phyloP scores from a whole-genome alignment of 495 filamentous ascomycete genomes.

The Beverwykella pulmonaria region DNA sequence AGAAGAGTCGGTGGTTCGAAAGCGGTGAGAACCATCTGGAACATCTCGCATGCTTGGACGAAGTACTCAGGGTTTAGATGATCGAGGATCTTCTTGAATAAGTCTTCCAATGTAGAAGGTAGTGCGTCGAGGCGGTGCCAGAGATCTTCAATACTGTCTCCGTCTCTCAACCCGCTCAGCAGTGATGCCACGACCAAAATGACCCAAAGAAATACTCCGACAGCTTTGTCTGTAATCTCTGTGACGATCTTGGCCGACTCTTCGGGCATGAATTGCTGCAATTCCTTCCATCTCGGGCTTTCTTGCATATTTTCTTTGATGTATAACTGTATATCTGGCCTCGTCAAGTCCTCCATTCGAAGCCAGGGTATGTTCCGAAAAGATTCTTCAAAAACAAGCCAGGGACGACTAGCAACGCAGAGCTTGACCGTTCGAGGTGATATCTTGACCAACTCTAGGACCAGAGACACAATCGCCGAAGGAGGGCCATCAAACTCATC shows the following conservation, averaged over 20 bases:
- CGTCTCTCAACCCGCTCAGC: not conserved
- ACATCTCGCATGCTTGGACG: not conserved
- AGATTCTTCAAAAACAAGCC: not conserved
- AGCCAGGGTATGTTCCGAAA: not conserved
- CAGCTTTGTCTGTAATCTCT: not conserved
- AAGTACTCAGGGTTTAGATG: not conserved
- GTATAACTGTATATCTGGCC: not conserved
- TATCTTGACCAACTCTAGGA: not conserved
- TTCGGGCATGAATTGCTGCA: not conserved
- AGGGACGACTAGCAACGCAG: constrained; percentile 1
- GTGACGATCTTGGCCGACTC: not conserved
- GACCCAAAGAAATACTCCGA: constrained; percentile 3
- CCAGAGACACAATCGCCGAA: too few relatives aligned
- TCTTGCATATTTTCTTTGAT: not conserved
- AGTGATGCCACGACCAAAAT: not conserved
- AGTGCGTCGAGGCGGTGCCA: not conserved
- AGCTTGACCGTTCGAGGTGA: not conserved
- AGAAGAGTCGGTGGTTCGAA: too few relatives aligned
- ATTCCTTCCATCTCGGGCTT: not conserved
- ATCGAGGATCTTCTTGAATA: not conserved
- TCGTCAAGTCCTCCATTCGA: not conserved
- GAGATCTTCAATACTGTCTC: not conserved
- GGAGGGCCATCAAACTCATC: not conserved
- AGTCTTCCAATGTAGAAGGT: not conserved
- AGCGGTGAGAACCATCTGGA: not conserved